phyloP scores from a whole-genome alignment of 176 grass and related monocot species.

The Oryza glumipatula region DNA sequence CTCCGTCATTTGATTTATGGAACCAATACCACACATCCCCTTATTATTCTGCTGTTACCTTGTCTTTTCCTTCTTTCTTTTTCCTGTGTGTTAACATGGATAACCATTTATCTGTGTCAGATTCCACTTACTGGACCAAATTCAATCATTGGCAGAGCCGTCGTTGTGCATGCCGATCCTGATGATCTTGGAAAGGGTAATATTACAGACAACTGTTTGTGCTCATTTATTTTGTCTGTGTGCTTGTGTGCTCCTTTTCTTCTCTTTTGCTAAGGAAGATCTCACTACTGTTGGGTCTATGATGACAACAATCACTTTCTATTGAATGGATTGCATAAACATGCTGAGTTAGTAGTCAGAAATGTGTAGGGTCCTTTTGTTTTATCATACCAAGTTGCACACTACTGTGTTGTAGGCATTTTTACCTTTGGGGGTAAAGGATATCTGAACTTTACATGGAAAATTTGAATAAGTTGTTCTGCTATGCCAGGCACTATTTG shows the following conservation, averaged over 20 bases:
- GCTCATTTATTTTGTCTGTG: background rate
- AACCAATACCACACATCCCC: background rate
- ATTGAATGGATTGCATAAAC: background rate
- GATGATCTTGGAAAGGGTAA: constrained; percentile 89
- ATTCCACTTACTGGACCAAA: constrained; percentile 60
- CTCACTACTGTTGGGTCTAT: background rate
- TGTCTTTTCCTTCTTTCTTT: background rate
- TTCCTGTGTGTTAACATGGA: background rate
- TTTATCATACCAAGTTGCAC: background rate
- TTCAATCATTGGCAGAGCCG: constrained; percentile 73
- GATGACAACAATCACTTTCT: background rate
- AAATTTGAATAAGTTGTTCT: background rate
- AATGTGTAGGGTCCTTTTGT: background rate
- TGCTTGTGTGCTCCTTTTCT: constrained; percentile 3
- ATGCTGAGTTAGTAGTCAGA: background rate
- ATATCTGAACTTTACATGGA: background rate
- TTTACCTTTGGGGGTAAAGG: background rate
- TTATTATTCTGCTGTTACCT: background rate
- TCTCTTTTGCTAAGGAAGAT: constrained; percentile 11
- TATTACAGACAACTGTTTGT: constrained; percentile 7
- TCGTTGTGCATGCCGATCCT: constrained; percentile 80
- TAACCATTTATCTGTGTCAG: constrained; percentile 43
- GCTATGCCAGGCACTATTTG: background rate
- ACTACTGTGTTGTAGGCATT: background rate
- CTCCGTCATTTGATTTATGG: background rate